phyloP scores from a whole-genome alignment of 2,329 filamentous ascomycete genomes.

The Alternaria ethzedia region DNA sequence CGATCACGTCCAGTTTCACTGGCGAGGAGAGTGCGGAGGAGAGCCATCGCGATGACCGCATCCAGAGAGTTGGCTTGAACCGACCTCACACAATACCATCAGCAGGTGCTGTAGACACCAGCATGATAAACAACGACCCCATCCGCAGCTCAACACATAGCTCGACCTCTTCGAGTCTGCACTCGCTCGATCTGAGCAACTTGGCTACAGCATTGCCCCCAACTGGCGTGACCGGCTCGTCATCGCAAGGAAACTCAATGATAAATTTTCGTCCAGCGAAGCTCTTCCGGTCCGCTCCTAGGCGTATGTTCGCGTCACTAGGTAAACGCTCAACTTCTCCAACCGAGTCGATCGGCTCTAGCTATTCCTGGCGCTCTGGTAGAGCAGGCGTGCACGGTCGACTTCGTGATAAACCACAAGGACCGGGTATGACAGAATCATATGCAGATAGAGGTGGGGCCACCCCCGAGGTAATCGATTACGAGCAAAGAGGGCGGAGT shows the following conservation, averaged over 20 bases:
- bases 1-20: background rate
- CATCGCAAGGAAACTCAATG: background rate
- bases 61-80: background rate
- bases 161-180: background rate
- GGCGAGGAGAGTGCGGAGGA: background rate
- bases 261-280: background rate
- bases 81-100: background rate
- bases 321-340: background rate
- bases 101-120: background rate
- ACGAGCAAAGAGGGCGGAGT: background rate
- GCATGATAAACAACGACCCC: background rate
- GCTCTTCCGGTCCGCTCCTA: background rate
- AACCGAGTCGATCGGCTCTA: background rate
- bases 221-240: background rate
- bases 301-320: background rate
- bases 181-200: background rate
- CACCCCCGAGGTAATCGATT: background rate
- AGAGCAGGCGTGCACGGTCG: background rate
- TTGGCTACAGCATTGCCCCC: background rate
- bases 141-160: background rate
- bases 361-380: background rate
- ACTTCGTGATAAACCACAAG: background rate
- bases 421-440: background rate
- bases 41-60: background rate
- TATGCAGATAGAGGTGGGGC: background rate